These are phyloP conservation scores for Oemleria cerasiformis DNA, from an alignment of 306 rosid species.

Conservation along the genomic window DNA sequence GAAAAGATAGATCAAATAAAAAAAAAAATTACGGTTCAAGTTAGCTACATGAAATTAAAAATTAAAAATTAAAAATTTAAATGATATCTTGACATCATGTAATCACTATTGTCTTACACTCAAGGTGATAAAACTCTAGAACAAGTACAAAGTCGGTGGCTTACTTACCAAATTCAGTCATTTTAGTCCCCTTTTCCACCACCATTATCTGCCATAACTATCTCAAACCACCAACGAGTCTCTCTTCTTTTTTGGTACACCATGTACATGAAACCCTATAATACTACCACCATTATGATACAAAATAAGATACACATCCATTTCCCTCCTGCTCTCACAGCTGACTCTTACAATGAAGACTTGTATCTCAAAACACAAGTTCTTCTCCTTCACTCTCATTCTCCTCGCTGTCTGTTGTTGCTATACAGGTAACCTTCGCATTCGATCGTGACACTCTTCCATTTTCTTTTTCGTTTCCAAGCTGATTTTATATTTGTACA, in stretches of 20 bases:
- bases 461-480: neutral
- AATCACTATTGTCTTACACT: neutral
- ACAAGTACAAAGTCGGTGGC: conserved; percentile 44
- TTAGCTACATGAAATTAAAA: too few species aligned
- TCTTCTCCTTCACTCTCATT: conserved; percentile 17
- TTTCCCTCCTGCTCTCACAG: neutral
- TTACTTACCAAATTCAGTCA: conserved; percentile 23
- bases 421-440: conserved; percentile 33
- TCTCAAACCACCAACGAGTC: conserved; percentile 29
- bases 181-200: conserved; percentile 28
- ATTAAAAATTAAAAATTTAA: too few species aligned
- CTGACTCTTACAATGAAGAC: conserved; percentile 34
- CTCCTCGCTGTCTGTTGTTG: conserved; percentile 26
- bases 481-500: neutral
- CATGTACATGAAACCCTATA: conserved; percentile 20
- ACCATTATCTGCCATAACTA: conserved; percentile 20
- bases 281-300: neutral
- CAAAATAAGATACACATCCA: conserved; percentile 1
- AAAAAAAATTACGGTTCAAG: too few species aligned
- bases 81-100: neutral
- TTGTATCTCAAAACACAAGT: conserved; percentile 16
- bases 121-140: neutral
- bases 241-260: conserved; percentile 24
- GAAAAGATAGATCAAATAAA: too few species aligned
- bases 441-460: neutral